Evolutionary conservation across 2,329 filamentous ascomycete genomes (phyloP).

Genomic region (Neobulgaria alba): DNA sequence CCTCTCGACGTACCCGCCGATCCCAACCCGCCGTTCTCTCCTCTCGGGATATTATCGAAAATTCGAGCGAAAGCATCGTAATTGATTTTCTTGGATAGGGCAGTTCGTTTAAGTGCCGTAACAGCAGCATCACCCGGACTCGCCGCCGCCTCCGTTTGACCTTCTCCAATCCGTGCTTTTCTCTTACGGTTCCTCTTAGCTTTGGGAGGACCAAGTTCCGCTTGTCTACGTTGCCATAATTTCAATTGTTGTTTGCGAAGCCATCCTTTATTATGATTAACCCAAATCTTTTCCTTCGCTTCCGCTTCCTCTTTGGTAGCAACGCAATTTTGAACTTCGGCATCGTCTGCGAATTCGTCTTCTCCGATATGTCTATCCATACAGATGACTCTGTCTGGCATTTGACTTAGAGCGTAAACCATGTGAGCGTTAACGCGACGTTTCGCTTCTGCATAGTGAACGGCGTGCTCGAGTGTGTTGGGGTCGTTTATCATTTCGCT

Average conservation of each 20-base stretch:
- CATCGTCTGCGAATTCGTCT: constrained; percentile 82
- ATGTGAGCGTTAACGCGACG: constrained; percentile 46
- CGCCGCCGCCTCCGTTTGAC: constrained; percentile 55
- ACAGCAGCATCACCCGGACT: constrained; percentile 62
- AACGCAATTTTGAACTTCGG: constrained; percentile 74
- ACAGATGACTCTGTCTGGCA: constrained; percentile 39
- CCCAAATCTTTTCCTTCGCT: constrained; percentile 88
- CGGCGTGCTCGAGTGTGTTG: constrained; percentile 45
- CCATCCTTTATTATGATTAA: constrained; percentile 91
- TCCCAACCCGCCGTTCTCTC: constrained; percentile 33
- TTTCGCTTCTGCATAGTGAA: constrained; percentile 49
- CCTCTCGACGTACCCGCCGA: constrained; percentile 38
- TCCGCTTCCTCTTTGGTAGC: constrained; percentile 65
- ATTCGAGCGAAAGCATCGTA: constrained; percentile 55
- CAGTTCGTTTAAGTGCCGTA: constrained; percentile 57
- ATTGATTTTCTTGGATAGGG: constrained; percentile 68
- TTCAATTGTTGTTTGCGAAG: constrained; percentile 65
- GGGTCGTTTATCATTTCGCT: constrained; percentile 59
- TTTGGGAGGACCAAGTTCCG: constrained; percentile 45
- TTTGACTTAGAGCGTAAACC: constrained; percentile 41
- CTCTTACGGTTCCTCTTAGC: constrained; percentile 47
- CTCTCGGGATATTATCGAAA: constrained; percentile 34
- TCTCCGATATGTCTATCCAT: constrained; percentile 62
- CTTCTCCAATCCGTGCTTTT: constrained; percentile 53
- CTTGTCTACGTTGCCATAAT: constrained; percentile 58